A percentile compares a stretch with the other conserved stretches of the same genome.
Evolutionary conservation across 306 rosid genomes (phyloP).

Genomic region (Quercus rubra): DNA sequence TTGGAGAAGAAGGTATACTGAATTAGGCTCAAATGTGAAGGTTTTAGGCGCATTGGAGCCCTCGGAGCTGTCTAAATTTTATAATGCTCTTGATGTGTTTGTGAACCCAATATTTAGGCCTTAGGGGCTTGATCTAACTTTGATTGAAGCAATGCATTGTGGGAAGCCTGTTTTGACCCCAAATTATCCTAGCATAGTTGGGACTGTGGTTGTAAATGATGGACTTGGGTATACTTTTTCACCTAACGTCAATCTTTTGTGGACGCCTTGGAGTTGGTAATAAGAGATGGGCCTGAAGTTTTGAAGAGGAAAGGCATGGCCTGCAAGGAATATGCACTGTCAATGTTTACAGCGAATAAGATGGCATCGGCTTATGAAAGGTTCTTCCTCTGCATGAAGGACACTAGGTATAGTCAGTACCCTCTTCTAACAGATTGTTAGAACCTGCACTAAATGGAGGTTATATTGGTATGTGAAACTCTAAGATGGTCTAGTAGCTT

Average conservation of each 20-base stretch:
- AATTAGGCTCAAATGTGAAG: slow-evolving; percentile 31
- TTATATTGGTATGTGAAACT: too few relatives aligned
- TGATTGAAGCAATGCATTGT: slow-evolving; percentile 24
- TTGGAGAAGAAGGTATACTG: slow-evolving; percentile 24
- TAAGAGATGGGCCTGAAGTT: slow-evolving; percentile 23
- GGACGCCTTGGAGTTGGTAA: slow-evolving; percentile 21
- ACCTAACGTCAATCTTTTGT: slow-evolving; percentile 22
- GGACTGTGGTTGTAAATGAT: slow-evolving; percentile 24
- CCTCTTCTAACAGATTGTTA: too few relatives aligned
- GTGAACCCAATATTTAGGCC: slow-evolving; percentile 31
- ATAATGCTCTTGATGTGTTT: slow-evolving; percentile 25
- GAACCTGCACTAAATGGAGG: too few relatives aligned
- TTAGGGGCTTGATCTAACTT: slow-evolving; percentile 30
- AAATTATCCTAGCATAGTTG: slow-evolving; percentile 33
- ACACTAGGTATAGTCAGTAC: too few relatives aligned
- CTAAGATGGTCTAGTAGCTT: too few relatives aligned
- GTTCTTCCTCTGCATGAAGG: background rate
- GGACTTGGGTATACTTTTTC: slow-evolving; percentile 29
- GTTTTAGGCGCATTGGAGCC: slow-evolving; percentile 26
- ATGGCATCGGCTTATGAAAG: slow-evolving; percentile 27
- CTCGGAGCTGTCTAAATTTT: slow-evolving; percentile 20
- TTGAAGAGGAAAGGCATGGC: slow-evolving; percentile 26
- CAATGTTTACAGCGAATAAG: slow-evolving; percentile 26
- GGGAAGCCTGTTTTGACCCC: slow-evolving; percentile 27
- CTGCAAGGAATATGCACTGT: slow-evolving; percentile 20